These are phyloP conservation scores for Pichia cactophila DNA, from an alignment of 1,139 yeast species.

Conservation along the genomic window DNA sequence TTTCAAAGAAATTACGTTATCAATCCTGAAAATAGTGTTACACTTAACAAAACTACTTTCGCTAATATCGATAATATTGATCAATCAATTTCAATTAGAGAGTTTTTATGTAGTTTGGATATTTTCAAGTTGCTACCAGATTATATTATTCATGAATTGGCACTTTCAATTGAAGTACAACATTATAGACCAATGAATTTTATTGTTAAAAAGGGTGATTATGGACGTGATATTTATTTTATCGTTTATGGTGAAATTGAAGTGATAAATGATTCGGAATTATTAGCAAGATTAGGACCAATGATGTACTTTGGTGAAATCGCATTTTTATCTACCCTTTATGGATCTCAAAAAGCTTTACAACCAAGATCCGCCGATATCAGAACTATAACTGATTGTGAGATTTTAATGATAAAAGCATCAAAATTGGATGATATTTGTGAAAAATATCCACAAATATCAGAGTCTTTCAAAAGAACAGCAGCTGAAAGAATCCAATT, in stretches of 20 bases:
- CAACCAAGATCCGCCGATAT: constrained; percentile 51
- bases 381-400: constrained; percentile 52
- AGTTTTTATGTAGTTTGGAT: constrained; percentile 49
- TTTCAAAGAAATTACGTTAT: background rate
- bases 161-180: constrained; percentile 53
- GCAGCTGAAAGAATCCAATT: constrained; percentile 44
- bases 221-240: constrained; percentile 58
- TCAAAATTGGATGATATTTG: constrained; percentile 46
- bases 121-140: constrained; percentile 51
- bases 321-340: constrained; percentile 51
- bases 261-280: constrained; percentile 41
- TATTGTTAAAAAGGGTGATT: constrained; percentile 51
- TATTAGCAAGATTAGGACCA: constrained; percentile 50
- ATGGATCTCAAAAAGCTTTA: constrained; percentile 17
- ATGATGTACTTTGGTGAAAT: constrained; percentile 74
- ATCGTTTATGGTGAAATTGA: constrained; percentile 65
- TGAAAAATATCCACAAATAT: constrained; percentile 47
- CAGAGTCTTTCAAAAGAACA: constrained; percentile 50
- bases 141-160: constrained; percentile 53
- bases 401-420: constrained; percentile 51
- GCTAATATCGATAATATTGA: constrained; percentile 34
- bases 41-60: background rate
- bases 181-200: constrained; percentile 49
- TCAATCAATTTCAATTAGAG: constrained; percentile 44
- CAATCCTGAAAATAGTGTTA: background rate